Conservation (phyloP, 768 basidiomycete genomes). For the Crucibulum laeve region DNA sequence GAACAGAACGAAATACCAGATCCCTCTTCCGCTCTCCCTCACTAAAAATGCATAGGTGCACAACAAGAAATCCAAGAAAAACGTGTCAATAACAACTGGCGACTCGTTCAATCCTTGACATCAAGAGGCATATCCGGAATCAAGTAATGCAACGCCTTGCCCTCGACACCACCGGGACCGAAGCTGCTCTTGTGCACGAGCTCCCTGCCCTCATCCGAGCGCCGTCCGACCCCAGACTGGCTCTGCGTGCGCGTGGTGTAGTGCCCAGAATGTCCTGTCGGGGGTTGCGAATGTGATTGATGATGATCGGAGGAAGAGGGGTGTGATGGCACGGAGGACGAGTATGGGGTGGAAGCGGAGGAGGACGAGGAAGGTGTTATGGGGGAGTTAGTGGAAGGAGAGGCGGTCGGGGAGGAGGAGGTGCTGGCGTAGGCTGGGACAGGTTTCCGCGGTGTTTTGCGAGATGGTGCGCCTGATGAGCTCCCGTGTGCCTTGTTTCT, state of each 20-base stretch:
- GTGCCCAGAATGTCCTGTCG: background rate
- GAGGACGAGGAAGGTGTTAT: constrained; percentile 8
- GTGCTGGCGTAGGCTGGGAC: constrained; percentile 45
- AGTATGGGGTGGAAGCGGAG: no score
- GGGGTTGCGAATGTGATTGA: background rate
- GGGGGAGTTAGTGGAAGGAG: constrained; percentile 13
- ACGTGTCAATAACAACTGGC: no score
- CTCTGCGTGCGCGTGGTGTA: constrained; percentile 6
- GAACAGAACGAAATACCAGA: no score
- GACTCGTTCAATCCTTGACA: background rate
- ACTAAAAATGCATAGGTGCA: no score
- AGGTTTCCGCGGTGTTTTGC: constrained; percentile 44
- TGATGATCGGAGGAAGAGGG: no score
- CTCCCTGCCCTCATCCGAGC: background rate
- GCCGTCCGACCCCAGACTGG: constrained; percentile 7
- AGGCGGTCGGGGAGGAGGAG: constrained; percentile 6
- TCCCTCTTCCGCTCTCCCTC: no score
- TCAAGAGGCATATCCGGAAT: constrained; percentile 52
- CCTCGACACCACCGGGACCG: constrained; percentile 32
- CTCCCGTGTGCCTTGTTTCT: background rate
- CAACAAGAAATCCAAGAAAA: no score
- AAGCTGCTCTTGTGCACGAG: constrained; percentile 40
- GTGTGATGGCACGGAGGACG: no score
- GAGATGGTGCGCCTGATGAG: background rate
- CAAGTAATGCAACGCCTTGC: constrained; percentile 48